Conservation (phyloP, 768 basidiomycete species). For the Tylopilus subfusipes region DNA sequence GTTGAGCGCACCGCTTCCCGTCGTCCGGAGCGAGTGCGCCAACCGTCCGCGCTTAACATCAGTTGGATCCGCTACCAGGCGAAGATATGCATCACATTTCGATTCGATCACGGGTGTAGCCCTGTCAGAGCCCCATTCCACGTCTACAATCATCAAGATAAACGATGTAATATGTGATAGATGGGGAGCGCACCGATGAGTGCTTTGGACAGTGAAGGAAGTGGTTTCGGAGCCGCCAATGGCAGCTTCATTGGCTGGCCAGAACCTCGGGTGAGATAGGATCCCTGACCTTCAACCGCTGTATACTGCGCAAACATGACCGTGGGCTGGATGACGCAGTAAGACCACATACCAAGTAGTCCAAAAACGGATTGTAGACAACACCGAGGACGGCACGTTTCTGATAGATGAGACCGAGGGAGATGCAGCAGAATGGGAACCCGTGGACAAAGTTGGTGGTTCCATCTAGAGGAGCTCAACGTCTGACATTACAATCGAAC, state of each 20-base stretch:
- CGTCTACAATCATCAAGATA: constrained; percentile 38
- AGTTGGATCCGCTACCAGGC: constrained; percentile 67
- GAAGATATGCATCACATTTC: constrained; percentile 67
- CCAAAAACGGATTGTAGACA: constrained; percentile 88
- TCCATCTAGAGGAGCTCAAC: constrained; percentile 52
- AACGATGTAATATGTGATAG: not conserved
- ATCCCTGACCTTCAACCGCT: constrained; percentile 72
- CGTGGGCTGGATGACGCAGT: not conserved
- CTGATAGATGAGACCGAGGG: constrained; percentile 87
- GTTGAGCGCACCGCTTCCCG: constrained; percentile 84
- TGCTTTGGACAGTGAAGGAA: constrained; percentile 69
- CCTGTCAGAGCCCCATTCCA: constrained; percentile 90
- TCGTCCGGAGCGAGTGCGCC: constrained; percentile 77
- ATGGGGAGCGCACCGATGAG: constrained; percentile 50
- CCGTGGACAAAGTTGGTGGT: constrained; percentile 88
- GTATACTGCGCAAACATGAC: constrained; percentile 51
- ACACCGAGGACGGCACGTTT: constrained; percentile 84
- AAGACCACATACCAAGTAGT: constrained; percentile 55
- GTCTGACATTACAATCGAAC: not conserved
- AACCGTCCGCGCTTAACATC: constrained; percentile 63
- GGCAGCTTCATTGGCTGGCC: constrained; percentile 57
- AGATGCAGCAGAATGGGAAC: constrained; percentile 86
- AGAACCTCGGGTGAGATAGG: constrained; percentile 57
- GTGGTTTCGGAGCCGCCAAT: constrained; percentile 55
- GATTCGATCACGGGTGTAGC: constrained; percentile 47